Evolutionary conservation across 2,329 filamentous ascomycete species (phyloP).

Genomic region (Myriosclerotinia scirpicola): DNA sequence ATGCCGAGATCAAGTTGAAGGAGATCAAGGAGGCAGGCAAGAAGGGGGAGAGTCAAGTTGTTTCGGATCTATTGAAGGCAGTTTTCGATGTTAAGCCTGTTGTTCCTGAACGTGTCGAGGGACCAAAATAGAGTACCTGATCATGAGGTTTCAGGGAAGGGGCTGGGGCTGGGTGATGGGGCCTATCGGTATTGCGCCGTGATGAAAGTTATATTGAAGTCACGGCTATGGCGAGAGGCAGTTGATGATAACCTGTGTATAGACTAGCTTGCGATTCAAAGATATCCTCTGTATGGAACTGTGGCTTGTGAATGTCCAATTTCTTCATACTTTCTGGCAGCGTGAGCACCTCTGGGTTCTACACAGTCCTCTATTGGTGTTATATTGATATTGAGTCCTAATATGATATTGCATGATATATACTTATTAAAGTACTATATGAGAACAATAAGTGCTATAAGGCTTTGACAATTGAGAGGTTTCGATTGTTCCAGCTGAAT

Average conservation of each 20-base stretch:
- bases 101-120: constrained; percentile 48
- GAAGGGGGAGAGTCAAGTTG: constrained; percentile 75
- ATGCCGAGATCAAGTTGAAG: constrained; percentile 77
- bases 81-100: constrained; percentile 81
- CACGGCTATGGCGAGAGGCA: constrained; percentile 4
- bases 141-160: background rate
- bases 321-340: background rate
- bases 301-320: background rate
- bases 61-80: constrained; percentile 80
- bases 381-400: background rate
- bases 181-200: background rate
- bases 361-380: background rate
- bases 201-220: constrained; percentile 13
- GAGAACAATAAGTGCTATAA: too few relatives aligned
- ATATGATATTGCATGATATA: too few relatives aligned
- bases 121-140: constrained; percentile 34
- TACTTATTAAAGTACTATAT: too few relatives aligned
- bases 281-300: constrained; percentile 22
- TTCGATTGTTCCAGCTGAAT: too few relatives aligned
- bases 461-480: too few relatives aligned
- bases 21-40: constrained; percentile 79
- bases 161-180: background rate
- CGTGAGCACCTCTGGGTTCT: background rate
- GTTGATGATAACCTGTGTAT: constrained; percentile 32
- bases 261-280: constrained; percentile 33